Percentiles rank a stretch among this genome's conserved stretches.
These are phyloP conservation scores for Aspergillus quadricinctus DNA, from an alignment of 2,329 filamentous ascomycete genomes.

Conservation along the genomic window DNA sequence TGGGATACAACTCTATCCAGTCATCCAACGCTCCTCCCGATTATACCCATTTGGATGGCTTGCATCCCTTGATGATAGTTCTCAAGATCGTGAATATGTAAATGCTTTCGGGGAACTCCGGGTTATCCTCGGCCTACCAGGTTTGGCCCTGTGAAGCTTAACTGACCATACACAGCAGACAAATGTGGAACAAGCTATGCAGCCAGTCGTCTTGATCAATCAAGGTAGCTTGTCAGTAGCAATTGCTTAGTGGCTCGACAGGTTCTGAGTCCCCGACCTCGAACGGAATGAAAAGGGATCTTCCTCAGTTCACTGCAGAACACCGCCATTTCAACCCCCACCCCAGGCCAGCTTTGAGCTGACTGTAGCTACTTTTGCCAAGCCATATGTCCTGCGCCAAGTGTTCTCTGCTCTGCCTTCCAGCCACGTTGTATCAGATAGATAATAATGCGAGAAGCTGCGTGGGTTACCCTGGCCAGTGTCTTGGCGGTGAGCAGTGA, in stretches of 20 bases:
- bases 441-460: conserved; percentile 4
- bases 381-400: conserved; percentile 6
- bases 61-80: too few species aligned
- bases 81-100: not conserved
- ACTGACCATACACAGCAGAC: not conserved
- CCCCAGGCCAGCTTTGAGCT: conserved; percentile 6
- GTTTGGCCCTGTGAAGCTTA: not conserved
- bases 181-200: not conserved
- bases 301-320: conserved; percentile 15
- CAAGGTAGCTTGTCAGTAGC: not conserved
- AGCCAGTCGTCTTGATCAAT: not conserved
- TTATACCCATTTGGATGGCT: not conserved
- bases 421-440: conserved; percentile 17
- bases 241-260: not conserved
- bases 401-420: conserved; percentile 12
- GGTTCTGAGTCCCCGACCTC: not conserved
- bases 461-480: conserved; percentile 8
- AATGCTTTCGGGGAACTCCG: not conserved
- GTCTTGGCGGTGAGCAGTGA: conserved; percentile 6
- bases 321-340: conserved; percentile 15
- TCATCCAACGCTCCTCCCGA: not conserved
- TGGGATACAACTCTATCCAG: conserved; percentile 1
- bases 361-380: conserved; percentile 14
- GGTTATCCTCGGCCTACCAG: not conserved
- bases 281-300: not conserved